Conservation (phyloP, 2,329 filamentous ascomycete species). For the Cytospora piceae region DNA sequence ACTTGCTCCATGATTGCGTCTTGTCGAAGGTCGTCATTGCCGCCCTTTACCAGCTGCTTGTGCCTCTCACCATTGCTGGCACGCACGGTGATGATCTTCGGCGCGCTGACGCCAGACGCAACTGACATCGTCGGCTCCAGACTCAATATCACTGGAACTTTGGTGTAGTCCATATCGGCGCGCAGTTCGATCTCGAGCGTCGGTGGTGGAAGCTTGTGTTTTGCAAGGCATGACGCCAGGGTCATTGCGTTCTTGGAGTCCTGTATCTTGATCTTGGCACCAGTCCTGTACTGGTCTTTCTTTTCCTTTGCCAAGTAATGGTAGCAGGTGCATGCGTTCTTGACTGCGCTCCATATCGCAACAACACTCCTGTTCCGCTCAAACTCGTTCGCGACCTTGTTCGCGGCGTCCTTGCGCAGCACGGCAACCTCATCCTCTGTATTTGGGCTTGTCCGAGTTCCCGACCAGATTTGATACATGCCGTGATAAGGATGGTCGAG, state of each 20-base stretch:
- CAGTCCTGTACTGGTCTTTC: conserved; percentile 36
- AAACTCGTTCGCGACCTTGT: conserved; percentile 66
- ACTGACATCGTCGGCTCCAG: conserved; percentile 80
- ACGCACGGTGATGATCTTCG: conserved; percentile 86
- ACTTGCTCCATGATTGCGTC: conserved; percentile 99
- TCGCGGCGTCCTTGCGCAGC: conserved; percentile 75
- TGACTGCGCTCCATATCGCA: conserved; percentile 68
- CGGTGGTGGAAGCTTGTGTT: conserved; percentile 78
- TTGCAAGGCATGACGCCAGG: conserved; percentile 65
- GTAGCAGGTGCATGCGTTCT: conserved; percentile 72
- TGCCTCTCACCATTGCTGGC: conserved; percentile 78
- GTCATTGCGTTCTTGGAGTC: conserved; percentile 65
- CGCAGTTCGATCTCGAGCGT: conserved; percentile 84
- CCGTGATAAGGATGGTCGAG: conserved; percentile 93
- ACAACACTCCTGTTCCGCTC: conserved; percentile 51
- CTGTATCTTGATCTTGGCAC: conserved; percentile 62
- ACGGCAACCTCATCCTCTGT: conserved; percentile 74
- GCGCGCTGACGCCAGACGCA: conserved; percentile 86
- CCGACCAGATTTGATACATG: conserved; percentile 95
- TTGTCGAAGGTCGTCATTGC: conserved; percentile 93
- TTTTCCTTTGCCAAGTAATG: conserved; percentile 66
- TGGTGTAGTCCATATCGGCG: conserved; percentile 73
- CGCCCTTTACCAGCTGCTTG: conserved; percentile 93
- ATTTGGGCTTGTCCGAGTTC: conserved; percentile 69
- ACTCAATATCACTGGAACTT: conserved; percentile 72